These are phyloP conservation scores for Diaporthe caulivora DNA, from an alignment of 2,329 filamentous ascomycete species.

Conservation along the genomic window DNA sequence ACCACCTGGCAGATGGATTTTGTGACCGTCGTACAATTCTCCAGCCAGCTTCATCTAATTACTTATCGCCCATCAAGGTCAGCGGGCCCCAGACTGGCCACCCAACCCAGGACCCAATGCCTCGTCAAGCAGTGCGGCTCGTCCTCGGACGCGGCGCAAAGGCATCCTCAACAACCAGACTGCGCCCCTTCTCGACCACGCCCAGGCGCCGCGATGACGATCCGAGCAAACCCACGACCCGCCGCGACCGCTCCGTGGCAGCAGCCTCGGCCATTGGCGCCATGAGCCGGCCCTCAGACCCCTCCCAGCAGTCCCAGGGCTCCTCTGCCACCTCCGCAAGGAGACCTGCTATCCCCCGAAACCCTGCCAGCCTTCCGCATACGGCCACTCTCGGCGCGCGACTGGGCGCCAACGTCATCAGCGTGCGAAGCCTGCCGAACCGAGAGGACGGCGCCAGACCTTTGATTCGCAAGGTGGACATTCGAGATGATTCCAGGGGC, in stretches of 20 bases:
- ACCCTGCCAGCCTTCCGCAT: background rate
- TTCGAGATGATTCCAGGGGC: background rate
- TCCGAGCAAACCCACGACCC: constrained; percentile 24
- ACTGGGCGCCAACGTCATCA: constrained; percentile 35
- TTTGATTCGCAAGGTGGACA: background rate
- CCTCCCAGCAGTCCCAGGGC: background rate
- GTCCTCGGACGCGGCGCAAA: constrained; percentile 39
- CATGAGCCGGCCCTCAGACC: constrained; percentile 27
- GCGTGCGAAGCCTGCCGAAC: constrained; percentile 34
- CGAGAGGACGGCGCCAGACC: background rate
- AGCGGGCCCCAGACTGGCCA: constrained; percentile 10
- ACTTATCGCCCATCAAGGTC: background rate
- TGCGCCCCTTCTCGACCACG: constrained; percentile 36
- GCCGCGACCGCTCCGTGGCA: constrained; percentile 36
- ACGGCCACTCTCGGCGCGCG: background rate
- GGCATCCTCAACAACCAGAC: constrained; percentile 6
- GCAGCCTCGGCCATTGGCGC: constrained; percentile 39
- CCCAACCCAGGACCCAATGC: constrained; percentile 29
- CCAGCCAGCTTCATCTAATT: background rate
- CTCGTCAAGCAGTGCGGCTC: constrained; percentile 39
- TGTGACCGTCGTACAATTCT: constrained; percentile 22
- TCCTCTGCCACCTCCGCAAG: background rate
- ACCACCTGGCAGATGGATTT: constrained; percentile 26
- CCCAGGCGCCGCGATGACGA: constrained; percentile 27
- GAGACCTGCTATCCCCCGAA: background rate